Percentiles rank a stretch among this genome's conserved stretches.
Evolutionary conservation across 2,329 filamentous ascomycete species (phyloP).

Genomic region (Colletotrichum sp.): DNA sequence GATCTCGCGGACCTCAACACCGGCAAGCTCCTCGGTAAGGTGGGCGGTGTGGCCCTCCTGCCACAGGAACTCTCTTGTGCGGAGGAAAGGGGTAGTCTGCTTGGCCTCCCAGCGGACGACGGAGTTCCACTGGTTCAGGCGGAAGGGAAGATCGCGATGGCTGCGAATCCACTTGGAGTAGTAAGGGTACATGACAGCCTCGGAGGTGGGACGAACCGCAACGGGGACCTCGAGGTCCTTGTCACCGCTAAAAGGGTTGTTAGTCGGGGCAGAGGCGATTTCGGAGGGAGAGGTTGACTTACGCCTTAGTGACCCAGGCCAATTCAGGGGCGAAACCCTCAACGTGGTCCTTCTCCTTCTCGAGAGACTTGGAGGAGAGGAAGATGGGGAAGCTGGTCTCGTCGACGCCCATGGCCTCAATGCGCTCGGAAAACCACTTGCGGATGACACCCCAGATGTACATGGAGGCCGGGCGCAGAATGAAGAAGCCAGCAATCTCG

Average conservation of each 20-base stretch:
- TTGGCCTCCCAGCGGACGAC: conserved; percentile 95
- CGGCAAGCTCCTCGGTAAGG: conserved; percentile 80
- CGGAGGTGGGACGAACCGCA: conserved; percentile 71
- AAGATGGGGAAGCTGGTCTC: conserved; percentile 98
- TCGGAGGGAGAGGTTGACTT: conserved; percentile 35
- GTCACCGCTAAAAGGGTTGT: conserved; percentile 68
- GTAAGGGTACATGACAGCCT: conserved; percentile 92
- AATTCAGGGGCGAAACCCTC: conserved; percentile 97
- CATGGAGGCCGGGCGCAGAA: conserved; percentile 77
- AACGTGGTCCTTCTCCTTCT: conserved; percentile 92
- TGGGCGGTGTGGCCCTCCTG: conserved; percentile 95
- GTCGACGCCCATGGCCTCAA: conserved; percentile 90
- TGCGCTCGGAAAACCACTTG: conserved; percentile 73
- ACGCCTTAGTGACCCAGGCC: conserved; percentile 87
- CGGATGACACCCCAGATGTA: conserved; percentile 71
- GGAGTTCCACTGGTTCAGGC: conserved; percentile 98
- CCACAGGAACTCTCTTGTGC: conserved; percentile 96
- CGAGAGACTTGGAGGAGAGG: conserved; percentile 86
- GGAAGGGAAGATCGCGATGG: conserved; percentile 91
- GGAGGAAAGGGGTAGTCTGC: conserved; percentile 84
- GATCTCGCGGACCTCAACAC: conserved; percentile 88
- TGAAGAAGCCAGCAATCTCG: conserved; percentile 96
- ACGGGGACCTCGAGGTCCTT: conserved; percentile 86
- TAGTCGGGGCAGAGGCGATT: neutral
- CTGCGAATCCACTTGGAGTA: conserved; percentile 97